Percentiles rank a stretch among this genome's conserved stretches.
These are phyloP conservation scores for Linum trigynum DNA, from an alignment of 345 rosid species.

Conservation along the genomic window DNA sequence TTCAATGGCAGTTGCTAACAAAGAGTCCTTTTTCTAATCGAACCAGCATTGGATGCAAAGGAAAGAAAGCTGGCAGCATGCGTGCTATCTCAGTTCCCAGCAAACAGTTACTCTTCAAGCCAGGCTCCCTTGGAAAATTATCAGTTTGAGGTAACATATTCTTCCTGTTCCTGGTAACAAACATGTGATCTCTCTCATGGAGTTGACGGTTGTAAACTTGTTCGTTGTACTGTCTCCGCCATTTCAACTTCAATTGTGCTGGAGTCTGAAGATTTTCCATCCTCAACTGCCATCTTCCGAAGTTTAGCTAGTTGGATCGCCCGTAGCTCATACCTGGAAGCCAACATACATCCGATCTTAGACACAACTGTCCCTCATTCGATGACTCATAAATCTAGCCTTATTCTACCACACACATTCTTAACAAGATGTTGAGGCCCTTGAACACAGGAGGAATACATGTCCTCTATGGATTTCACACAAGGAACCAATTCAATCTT, in stretches of 20 bases:
- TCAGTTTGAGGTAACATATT: too few species aligned
- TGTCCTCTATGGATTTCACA: neutral
- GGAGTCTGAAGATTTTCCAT: constrained; percentile 20
- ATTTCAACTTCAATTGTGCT: constrained; percentile 46
- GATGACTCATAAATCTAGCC: neutral
- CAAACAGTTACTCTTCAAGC: too few species aligned
- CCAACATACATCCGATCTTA: neutral
- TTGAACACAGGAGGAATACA: neutral
- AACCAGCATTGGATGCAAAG: too few species aligned
- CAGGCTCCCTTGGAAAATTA: too few species aligned
- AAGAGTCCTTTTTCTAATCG: too few species aligned
- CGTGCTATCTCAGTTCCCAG: too few species aligned
- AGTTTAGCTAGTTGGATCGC: constrained; percentile 34
- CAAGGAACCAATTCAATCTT: neutral
- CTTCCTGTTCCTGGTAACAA: neutral
- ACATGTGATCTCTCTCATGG: constrained; percentile 16
- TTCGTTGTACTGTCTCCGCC: constrained; percentile 37
- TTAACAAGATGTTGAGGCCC: neutral
- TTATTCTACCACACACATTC: neutral
- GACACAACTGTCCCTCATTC: neutral
- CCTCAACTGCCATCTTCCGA: constrained; percentile 26
- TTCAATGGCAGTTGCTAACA: too few species aligned
- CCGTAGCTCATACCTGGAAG: constrained; percentile 43
- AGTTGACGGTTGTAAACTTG: constrained; percentile 19
- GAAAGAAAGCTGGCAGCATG: too few species aligned